Percentiles rank a stretch among this genome's conserved stretches.
Conservation (phyloP, 2,329 filamentous ascomycete genomes). For the Exophiala sideris region DNA sequence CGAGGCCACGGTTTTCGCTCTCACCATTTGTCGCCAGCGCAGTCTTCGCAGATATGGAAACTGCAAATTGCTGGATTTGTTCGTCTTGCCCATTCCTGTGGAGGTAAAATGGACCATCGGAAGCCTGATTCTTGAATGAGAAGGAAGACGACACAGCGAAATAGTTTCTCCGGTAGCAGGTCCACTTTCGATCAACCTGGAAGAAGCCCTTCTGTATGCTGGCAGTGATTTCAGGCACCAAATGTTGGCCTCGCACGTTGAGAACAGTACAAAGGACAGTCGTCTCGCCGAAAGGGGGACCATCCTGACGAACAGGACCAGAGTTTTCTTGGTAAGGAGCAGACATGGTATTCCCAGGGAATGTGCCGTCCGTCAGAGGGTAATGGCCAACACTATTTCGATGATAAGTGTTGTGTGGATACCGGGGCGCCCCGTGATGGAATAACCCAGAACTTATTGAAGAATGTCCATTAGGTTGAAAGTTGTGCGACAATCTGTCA, state of each 20-base stretch:
- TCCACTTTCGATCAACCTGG: constrained; percentile 76
- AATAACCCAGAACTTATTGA: constrained; percentile 18
- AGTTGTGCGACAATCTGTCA: constrained; percentile 29
- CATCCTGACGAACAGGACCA: constrained; percentile 34
- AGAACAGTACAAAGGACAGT: constrained; percentile 35
- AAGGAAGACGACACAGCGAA: constrained; percentile 82
- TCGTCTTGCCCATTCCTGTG: constrained; percentile 46
- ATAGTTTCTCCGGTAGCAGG: constrained; percentile 88
- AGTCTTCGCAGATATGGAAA: constrained; percentile 69
- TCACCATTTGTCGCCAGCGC: constrained; percentile 64
- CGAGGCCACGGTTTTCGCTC: constrained; percentile 74
- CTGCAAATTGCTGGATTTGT: constrained; percentile 70
- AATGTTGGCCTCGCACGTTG: constrained; percentile 38
- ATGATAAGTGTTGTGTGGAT: constrained; percentile 11
- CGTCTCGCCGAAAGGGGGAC: constrained; percentile 44
- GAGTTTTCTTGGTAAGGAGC: constrained; percentile 14
- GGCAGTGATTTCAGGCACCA: constrained; percentile 72
- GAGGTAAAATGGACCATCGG: constrained; percentile 56
- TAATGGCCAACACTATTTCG: constrained; percentile 21
- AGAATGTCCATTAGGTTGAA: constrained; percentile 11
- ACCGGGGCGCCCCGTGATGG: constrained; percentile 10
- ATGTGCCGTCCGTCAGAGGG: constrained; percentile 30
- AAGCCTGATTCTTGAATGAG: constrained; percentile 61
- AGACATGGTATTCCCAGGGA: constrained; percentile 17
- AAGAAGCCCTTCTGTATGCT: constrained; percentile 91